Base-by-base conservation (phyloP, 2,329 filamentous ascomycete genomes). In the Byssothecium circinans region DNA sequence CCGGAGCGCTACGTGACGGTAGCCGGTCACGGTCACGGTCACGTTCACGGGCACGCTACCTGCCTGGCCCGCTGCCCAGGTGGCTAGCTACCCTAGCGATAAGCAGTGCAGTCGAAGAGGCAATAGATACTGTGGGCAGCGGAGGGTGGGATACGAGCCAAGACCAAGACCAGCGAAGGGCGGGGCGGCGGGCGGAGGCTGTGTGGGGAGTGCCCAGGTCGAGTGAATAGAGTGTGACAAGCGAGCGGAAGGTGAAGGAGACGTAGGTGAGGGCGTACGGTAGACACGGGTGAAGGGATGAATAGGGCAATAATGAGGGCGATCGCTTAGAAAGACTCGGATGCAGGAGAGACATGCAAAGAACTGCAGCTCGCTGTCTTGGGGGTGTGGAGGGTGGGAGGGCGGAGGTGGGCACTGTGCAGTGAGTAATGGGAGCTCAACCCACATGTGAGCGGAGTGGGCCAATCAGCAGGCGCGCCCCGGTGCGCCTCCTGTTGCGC, bases 401-500 rank as follows among this genome's bases (percentile, higher is more conserved):
- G 14, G 6, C 30, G n/a, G n/a, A n/a, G n/a, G n/a, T n/a, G n/a
- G 5, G 25, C 25, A 27, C 25, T 27, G 7, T 27, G 25, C 25
- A 27, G 7, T 27, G 25, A 27, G 7, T 27, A n/a, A 36, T 36
- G 34, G 43, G 23, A 29, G 45, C 45, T 11, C 35, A 20, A 2
- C 14, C 4, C 11, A 12, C 15, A n/a, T 33, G 3, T 23, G 39
- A 15, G 37, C 8, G 12, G 5, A 19, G 2, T n/a, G 33, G 12
- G 40, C 48, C 43, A 46, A 50, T 45, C 47, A 43, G 33, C 12
- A 14, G 22, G 11, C 17, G 33, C 4, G 12, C 8, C 3, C 23
- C 32, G 32, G 19, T 12, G 37, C 38, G 37, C 29, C 45, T 39
- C 12, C 41, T 14, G n/a, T n/a, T 41, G 46, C 47, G 38, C 47